Evolutionary conservation across 495 filamentous ascomycete species (phyloP).

Genomic region (Hamigera avellanea): DNA sequence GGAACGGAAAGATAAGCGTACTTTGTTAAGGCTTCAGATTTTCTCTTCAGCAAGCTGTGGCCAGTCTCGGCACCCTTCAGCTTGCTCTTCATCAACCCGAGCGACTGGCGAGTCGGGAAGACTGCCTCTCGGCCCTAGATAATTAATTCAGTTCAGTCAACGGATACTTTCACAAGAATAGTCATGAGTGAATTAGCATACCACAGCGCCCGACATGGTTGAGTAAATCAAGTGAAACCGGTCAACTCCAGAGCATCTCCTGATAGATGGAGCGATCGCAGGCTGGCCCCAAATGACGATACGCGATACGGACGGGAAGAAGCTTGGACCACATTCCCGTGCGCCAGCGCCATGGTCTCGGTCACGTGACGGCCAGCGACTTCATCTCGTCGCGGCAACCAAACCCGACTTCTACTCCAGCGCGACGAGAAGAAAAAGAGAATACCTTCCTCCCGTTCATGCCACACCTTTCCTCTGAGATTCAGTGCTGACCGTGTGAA

Average conservation of each 20-base stretch:
- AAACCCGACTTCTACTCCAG: slow-evolving; percentile 4
- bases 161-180: neutral
- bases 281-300: slow-evolving; percentile 8
- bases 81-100: slow-evolving; percentile 96
- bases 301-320: slow-evolving; percentile 12
- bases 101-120: slow-evolving; percentile 94
- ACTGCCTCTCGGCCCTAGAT: slow-evolving; percentile 61
- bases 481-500: slow-evolving; percentile 24
- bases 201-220: slow-evolving; percentile 47
- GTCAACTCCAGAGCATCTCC: slow-evolving; percentile 11
- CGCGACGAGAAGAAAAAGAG: slow-evolving; percentile 19
- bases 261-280: slow-evolving; percentile 5
- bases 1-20: slow-evolving; percentile 20
- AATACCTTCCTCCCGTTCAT: slow-evolving; percentile 14
- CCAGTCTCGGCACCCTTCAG: slow-evolving; percentile 92
- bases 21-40: slow-evolving; percentile 90
- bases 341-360: slow-evolving; percentile 6
- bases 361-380: slow-evolving; percentile 22
- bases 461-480: slow-evolving; percentile 13
- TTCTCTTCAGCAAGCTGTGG: slow-evolving; percentile 78
- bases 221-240: slow-evolving; percentile 5
- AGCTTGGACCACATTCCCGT: slow-evolving; percentile 15
- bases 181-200: slow-evolving; percentile 18
- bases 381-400: slow-evolving; percentile 10
- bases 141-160: neutral